phyloP scores from a whole-genome alignment of 2,329 filamentous ascomycete genomes.

The Ophiocordyceps camponoti-leonardi region DNA sequence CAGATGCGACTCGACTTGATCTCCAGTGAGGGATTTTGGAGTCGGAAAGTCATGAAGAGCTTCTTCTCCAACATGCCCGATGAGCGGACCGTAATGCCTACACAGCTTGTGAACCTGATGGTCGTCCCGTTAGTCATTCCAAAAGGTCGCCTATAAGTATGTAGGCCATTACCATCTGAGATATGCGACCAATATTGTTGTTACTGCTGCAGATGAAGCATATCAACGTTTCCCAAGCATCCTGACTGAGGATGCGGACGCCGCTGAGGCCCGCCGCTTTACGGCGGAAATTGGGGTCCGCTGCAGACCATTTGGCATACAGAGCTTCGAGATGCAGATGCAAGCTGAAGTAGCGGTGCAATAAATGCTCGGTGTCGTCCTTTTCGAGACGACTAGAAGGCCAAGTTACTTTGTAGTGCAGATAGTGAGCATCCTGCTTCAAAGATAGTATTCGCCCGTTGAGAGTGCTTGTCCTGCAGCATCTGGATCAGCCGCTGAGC shows the following conservation, averaged over 20 bases:
- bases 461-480: conserved; percentile 59
- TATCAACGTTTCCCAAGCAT: conserved; percentile 87
- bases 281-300: conserved; percentile 76
- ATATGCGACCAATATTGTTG: conserved; percentile 92
- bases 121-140: neutral
- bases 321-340: conserved; percentile 55
- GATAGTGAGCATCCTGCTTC: conserved; percentile 59
- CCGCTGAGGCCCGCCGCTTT: conserved; percentile 79
- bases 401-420: conserved; percentile 67
- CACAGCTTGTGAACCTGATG: conserved; percentile 68
- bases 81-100: conserved; percentile 60
- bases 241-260: conserved; percentile 81
- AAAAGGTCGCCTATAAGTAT: too few relatives aligned
- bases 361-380: conserved; percentile 56
- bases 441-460: conserved; percentile 72
- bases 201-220: conserved; percentile 98
- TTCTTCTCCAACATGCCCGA: conserved; percentile 52
- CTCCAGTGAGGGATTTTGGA: conserved; percentile 53
- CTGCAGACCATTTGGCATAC: conserved; percentile 73
- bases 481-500: neutral
- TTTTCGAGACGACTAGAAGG: conserved; percentile 16
- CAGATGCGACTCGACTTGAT: conserved; percentile 63
- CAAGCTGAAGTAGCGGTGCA: conserved; percentile 80
- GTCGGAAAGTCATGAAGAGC: conserved; percentile 77
- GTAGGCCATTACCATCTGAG: conserved; percentile 55